These are phyloP conservation scores for Pontederia paniculata DNA, from an alignment of 176 grass and related monocot genomes.

Conservation along the genomic window DNA sequence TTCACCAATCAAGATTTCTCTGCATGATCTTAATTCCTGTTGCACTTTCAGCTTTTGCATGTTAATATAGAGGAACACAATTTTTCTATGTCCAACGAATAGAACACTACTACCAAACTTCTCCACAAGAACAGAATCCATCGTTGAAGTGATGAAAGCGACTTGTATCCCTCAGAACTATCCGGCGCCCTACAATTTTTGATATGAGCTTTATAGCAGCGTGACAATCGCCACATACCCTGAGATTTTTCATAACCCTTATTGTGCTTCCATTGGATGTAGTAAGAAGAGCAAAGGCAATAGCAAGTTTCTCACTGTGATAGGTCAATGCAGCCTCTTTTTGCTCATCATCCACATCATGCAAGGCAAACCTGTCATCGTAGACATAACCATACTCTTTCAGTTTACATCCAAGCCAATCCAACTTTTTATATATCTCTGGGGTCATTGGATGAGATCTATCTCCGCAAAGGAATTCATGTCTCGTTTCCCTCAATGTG, in stretches of 20 bases:
- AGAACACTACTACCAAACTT: slow-evolving; percentile 21
- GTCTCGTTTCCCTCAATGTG: slow-evolving; percentile 26
- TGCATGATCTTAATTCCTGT: too few species aligned
- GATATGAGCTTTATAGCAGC: slow-evolving; percentile 35
- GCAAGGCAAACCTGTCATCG: slow-evolving; percentile 38
- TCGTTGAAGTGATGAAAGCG: slow-evolving; percentile 42
- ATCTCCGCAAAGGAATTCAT: slow-evolving; percentile 47
- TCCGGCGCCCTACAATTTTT: slow-evolving; percentile 25
- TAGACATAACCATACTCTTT: slow-evolving; percentile 35
- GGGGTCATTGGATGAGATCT: slow-evolving; percentile 27
- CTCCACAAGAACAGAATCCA: slow-evolving; percentile 37
- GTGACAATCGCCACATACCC: slow-evolving; percentile 36
- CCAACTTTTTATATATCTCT: slow-evolving; percentile 39
- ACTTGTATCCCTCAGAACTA: slow-evolving; percentile 41
- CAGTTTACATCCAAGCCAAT: slow-evolving; percentile 32
- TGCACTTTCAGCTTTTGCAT: too few species aligned
- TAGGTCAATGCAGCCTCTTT: slow-evolving; percentile 29
- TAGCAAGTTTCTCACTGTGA: slow-evolving; percentile 40
- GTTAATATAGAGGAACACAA: too few species aligned
- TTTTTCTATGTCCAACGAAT: too few species aligned
- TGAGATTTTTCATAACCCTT: slow-evolving; percentile 50
- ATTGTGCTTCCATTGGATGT: slow-evolving; percentile 35
- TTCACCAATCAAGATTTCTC: too few species aligned
- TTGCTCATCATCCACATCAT: slow-evolving; percentile 46
- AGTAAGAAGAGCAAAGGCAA: slow-evolving; percentile 32